Conservation (phyloP, 164 flowering plant species). For the Nymphaea thermarum region DNA sequence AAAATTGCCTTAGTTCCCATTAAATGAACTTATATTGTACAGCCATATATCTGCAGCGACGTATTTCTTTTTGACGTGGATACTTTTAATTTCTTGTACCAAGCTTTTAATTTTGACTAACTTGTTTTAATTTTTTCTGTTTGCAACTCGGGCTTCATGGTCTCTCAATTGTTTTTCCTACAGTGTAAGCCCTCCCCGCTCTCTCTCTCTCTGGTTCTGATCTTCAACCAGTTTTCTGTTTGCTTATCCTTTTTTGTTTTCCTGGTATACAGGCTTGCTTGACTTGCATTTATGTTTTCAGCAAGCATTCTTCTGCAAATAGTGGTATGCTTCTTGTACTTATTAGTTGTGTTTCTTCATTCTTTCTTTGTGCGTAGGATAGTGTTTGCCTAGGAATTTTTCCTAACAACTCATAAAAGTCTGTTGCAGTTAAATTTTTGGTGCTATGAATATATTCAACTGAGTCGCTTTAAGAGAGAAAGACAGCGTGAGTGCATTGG, state of each 20-base stretch:
- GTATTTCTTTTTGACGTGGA: neutral
- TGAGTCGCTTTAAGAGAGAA: too few species aligned
- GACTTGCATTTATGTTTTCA: constrained; percentile 97
- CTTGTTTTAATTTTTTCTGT: constrained; percentile 1
- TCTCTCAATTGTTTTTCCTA: constrained; percentile 6
- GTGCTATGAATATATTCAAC: too few species aligned
- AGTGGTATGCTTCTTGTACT: constrained; percentile 38
- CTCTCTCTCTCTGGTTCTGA: neutral
- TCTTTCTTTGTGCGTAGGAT: too few species aligned
- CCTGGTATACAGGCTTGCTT: constrained; percentile 63
- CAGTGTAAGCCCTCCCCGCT: constrained; percentile 42
- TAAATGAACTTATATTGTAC: too few species aligned
- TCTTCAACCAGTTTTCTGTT: neutral
- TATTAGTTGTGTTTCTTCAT: too few species aligned
- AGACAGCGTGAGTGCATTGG: too few species aligned
- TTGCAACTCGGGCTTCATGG: constrained; percentile 2
- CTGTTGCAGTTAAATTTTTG: too few species aligned
- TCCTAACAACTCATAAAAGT: too few species aligned
- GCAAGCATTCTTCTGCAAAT: constrained; percentile 84
- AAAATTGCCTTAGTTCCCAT: too few species aligned
- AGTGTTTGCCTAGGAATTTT: too few species aligned
- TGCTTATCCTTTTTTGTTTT: neutral
- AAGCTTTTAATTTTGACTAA: constrained; percentile 5
- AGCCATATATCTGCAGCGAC: too few species aligned
- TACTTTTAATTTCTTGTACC: too few species aligned